Evolutionary conservation across 305 asterid species (phyloP).

Genomic region (Withania somnifera): DNA sequence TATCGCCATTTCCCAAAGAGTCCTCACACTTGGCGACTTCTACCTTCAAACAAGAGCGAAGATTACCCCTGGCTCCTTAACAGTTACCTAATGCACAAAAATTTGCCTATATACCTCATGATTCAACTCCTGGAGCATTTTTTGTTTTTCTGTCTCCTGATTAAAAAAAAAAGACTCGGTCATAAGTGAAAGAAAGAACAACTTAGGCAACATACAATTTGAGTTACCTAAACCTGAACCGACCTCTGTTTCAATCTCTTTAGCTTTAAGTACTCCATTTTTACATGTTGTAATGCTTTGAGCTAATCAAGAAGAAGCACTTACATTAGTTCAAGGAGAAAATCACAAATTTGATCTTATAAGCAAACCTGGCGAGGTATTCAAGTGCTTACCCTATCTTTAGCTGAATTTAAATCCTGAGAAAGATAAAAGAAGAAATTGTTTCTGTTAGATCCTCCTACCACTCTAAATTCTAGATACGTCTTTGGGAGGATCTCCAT

Average conservation of each 20-base stretch:
- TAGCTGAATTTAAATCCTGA: conserved; percentile 63
- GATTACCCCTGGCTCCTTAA: background rate
- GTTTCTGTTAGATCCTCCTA: too few relatives aligned
- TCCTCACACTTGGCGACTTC: conserved; percentile 15
- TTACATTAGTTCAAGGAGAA: background rate
- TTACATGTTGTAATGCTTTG: conserved; percentile 47
- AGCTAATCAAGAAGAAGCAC: conserved; percentile 29
- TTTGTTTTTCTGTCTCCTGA: conserved; percentile 18
- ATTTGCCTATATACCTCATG: background rate
- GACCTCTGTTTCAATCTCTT: conserved; percentile 31
- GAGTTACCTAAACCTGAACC: background rate
- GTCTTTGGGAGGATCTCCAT: background rate
- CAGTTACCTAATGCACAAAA: background rate
- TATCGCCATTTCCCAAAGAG: conserved; percentile 13
- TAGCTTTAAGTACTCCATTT: conserved; percentile 39
- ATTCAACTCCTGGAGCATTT: background rate
- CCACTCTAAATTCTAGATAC: too few relatives aligned
- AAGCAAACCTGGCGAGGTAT: background rate
- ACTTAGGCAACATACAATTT: background rate
- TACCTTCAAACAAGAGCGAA: conserved; percentile 15
- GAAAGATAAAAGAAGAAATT: background rate
- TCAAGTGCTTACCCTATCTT: conserved; percentile 47
- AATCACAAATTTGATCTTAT: background rate
- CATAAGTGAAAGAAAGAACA: background rate
- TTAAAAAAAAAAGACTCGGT: conserved; percentile 7